Evolutionary conservation across 805 yeast species (phyloP), one percentile per base, ranked within the genome.

Genomic region (Candida glaebosa): DNA sequence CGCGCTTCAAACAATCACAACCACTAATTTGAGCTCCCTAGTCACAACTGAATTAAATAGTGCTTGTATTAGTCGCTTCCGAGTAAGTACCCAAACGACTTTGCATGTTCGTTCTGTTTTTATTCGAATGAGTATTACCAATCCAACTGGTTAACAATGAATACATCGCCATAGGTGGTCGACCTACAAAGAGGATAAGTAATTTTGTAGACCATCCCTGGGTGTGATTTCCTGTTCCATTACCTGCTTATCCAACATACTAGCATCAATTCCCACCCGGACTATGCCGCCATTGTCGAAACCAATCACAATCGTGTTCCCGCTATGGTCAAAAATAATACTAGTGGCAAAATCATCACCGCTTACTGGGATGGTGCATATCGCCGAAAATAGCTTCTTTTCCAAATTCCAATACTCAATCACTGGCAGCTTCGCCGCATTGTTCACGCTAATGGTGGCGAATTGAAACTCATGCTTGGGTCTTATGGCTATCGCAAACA

Each of bases 401-500:
- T 48, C 40, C 18, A 65, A 44, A 43, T 63, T 65, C 71, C 71
- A 65, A 20, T 58, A 53, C 26, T 60, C 58, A 4, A 65, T 39
- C 2, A 50, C 39, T 3, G 57, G 43, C 3, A 41, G 33, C 18
- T 17, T 24, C 12, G 30, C 35, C 8, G 46, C 44, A 39, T 44
- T 38, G 34, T 41, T 46, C 2, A 50, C 35, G 1, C 65, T 64
- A 38, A 57, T 44, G 1, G 62, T 55, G 3, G 57, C 49, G 41
- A 65, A 59, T 38, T 62, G 67, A 18, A 45, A 46, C 9, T 42
- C 40, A 12, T 46, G 24, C 12, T 39, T 36, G 8, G 61, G 61
- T 14, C 61, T 40, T 4, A 44, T 37, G 15, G 48, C 44, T 2
- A 61, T 30, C 15, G 46, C 54, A 16, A 51, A 30, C 2, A 60